A percentile compares a stretch with the other conserved stretches of the same genome.
Conservation (phyloP, 2,329 filamentous ascomycete species). For the Aureobasidium melanogenum region DNA sequence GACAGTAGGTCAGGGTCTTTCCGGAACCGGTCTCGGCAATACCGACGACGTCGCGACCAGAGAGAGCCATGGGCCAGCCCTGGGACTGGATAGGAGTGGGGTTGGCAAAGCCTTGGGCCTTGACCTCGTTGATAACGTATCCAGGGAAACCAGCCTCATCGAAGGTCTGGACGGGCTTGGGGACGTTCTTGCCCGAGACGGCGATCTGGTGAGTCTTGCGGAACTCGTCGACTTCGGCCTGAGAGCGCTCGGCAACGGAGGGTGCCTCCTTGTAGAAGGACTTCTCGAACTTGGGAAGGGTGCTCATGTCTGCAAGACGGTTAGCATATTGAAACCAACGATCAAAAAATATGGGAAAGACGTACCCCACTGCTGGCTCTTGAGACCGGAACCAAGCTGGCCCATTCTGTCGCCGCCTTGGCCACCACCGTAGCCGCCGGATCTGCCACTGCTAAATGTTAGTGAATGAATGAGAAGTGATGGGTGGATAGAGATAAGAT, state of each 20-base stretch:
- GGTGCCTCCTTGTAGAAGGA: constrained; percentile 97
- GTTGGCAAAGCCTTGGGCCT: constrained; percentile 88
- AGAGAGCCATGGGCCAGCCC: constrained; percentile 98
- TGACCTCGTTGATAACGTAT: constrained; percentile 98
- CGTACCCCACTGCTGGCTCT: constrained; percentile 83
- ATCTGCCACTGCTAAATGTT: constrained; percentile 4
- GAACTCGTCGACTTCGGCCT: constrained; percentile 78
- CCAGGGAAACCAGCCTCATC: constrained; percentile 95
- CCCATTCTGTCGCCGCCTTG: constrained; percentile 85
- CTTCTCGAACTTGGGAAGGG: constrained; percentile 95
- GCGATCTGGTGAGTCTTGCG: constrained; percentile 78
- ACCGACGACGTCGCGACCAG: constrained; percentile 95
- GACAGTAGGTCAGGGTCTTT: constrained; percentile 97
- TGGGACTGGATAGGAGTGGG: constrained; percentile 97
- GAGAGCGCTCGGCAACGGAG: constrained; percentile 63
- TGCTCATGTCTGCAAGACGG: constrained; percentile 54
- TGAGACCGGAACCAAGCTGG: constrained; percentile 76
- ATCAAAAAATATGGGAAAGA: constrained; percentile 19
- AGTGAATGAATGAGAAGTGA: background rate
- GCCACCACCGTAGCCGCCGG: constrained; percentile 23
- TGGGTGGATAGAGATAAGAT: background rate
- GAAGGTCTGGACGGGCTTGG: constrained; percentile 92
- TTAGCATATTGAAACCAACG: constrained; percentile 21
- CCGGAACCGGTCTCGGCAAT: constrained; percentile 98
- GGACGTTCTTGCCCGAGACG: constrained; percentile 69